Conservation (phyloP, 2,329 filamentous ascomycete species). For the Stemphylium vesicarium region DNA sequence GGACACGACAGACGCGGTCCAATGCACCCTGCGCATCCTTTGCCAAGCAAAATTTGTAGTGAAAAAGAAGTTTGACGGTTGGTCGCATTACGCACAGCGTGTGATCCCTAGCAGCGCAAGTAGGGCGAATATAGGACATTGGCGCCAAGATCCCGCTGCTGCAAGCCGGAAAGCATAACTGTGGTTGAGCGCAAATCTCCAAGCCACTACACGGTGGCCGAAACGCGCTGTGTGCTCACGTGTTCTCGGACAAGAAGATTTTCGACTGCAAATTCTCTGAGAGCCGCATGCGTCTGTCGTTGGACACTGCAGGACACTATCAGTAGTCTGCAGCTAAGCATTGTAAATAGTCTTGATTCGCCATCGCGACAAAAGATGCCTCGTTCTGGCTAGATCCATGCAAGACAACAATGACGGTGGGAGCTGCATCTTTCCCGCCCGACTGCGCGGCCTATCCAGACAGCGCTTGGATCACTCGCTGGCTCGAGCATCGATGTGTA, state of each 20-base stretch:
- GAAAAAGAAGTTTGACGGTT: conserved; percentile 5
- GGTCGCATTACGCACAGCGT: conserved; percentile 1
- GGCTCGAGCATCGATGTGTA: neutral
- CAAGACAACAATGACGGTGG: conserved; percentile 27
- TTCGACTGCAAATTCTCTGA: neutral
- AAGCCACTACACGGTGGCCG: neutral
- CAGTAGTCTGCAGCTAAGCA: conserved; percentile 20
- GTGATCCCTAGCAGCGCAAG: conserved; percentile 6
- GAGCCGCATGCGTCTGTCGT: conserved; percentile 24
- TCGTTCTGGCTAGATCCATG: conserved; percentile 28
- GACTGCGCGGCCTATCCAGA: neutral
- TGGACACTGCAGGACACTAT: conserved; percentile 24
- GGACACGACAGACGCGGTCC: conserved; percentile 5
- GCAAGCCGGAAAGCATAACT: neutral
- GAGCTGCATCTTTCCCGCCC: conserved; percentile 7
- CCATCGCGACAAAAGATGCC: conserved; percentile 11
- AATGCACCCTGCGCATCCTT: conserved; percentile 3
- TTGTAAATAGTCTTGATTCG: conserved; percentile 39
- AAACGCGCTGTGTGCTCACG: conserved; percentile 11
- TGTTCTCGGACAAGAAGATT: conserved; percentile 1
- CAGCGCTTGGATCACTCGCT: conserved; percentile 9
- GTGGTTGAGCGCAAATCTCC: neutral
- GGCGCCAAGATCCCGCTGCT: neutral
- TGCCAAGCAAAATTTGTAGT: conserved; percentile 9
- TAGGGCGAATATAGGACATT: neutral